Percentiles rank a stretch among this genome's conserved stretches.
Conservation (phyloP, 2,329 filamentous ascomycete genomes). For the Fusarium pilosicola region DNA sequence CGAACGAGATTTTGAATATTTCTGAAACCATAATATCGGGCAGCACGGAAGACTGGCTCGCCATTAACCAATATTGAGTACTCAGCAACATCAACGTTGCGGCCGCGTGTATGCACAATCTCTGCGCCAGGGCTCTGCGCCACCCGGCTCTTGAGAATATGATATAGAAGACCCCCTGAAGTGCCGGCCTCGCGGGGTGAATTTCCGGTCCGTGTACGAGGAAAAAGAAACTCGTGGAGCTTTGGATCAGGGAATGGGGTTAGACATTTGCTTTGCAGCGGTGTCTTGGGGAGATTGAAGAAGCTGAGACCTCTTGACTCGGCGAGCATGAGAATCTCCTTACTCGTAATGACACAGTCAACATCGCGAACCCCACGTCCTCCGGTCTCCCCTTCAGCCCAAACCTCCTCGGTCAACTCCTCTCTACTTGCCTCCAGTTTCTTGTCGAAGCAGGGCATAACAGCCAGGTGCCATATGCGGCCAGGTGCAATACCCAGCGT, state of each 20-base stretch:
- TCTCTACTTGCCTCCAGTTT: constrained; percentile 95
- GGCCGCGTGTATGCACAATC: constrained; percentile 77
- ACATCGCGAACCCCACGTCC: constrained; percentile 80
- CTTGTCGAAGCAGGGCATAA: constrained; percentile 99
- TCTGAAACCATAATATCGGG: constrained; percentile 95
- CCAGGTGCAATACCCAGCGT: constrained; percentile 77
- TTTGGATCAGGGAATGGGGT: constrained; percentile 77
- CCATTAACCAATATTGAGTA: constrained; percentile 73
- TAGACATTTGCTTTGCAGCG: constrained; percentile 55
- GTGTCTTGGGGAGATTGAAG: constrained; percentile 71
- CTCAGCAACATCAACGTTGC: constrained; percentile 92
- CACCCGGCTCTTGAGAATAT: constrained; percentile 81
- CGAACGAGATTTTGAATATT: constrained; percentile 98
- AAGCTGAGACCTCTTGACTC: constrained; percentile 83
- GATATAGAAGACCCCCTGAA: constrained; percentile 89
- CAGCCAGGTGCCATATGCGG: constrained; percentile 90
- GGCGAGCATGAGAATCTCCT: constrained; percentile 90
- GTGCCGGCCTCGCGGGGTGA: constrained; percentile 72
- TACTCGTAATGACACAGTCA: constrained; percentile 97
- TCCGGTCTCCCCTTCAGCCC: constrained; percentile 64
- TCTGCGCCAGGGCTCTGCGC: constrained; percentile 75
- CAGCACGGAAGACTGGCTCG: constrained; percentile 76
- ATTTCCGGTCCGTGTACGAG: constrained; percentile 54
- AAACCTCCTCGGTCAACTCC: constrained; percentile 85
- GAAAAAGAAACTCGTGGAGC: constrained; percentile 80